A percentile compares a stretch with the other conserved stretches of the same genome.
These are phyloP conservation scores for Misopates orontium DNA, from an alignment of 257 asterid genomes.

Conservation along the genomic window DNA sequence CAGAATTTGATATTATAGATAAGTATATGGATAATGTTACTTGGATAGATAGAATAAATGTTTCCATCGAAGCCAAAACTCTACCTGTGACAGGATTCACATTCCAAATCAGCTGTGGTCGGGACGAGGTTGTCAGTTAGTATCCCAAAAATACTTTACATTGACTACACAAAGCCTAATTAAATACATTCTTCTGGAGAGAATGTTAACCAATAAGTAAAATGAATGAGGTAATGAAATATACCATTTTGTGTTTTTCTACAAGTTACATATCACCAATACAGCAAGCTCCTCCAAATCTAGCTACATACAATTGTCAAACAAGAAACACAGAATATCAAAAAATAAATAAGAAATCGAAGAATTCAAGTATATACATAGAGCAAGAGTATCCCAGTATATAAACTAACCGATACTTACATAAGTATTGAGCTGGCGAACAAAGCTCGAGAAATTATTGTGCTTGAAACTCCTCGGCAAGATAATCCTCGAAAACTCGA, in stretches of 20 bases:
- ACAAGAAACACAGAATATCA: slow-evolving; percentile 18
- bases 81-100: slow-evolving; percentile 63
- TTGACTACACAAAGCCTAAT: slow-evolving; percentile 20
- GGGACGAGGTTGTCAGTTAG: slow-evolving; percentile 30
- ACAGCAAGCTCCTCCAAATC: slow-evolving; percentile 16
- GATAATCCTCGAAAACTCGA: slow-evolving; percentile 57
- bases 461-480: slow-evolving; percentile 86
- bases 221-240: background rate
- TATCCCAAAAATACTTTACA: slow-evolving; percentile 35
- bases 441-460: slow-evolving; percentile 91
- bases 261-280: slow-evolving; percentile 17
- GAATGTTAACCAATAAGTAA: background rate
- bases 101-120: slow-evolving; percentile 45
- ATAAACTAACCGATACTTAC: slow-evolving; percentile 62
- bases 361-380: slow-evolving; percentile 9
- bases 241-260: slow-evolving; percentile 6
- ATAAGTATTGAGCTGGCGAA: slow-evolving; percentile 91
- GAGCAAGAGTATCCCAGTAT: slow-evolving; percentile 16
- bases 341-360: slow-evolving; percentile 28
- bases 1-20: slow-evolving; percentile 22
- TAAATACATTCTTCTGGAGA: too few species aligned
- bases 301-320: slow-evolving; percentile 24
- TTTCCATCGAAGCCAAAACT: slow-evolving; percentile 36
- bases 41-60: background rate
- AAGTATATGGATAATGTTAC: slow-evolving; percentile 14